Percentiles rank a stretch among this genome's conserved stretches.
Conservation (phyloP, 2,329 filamentous ascomycete genomes). For the Fusarium sp. region DNA sequence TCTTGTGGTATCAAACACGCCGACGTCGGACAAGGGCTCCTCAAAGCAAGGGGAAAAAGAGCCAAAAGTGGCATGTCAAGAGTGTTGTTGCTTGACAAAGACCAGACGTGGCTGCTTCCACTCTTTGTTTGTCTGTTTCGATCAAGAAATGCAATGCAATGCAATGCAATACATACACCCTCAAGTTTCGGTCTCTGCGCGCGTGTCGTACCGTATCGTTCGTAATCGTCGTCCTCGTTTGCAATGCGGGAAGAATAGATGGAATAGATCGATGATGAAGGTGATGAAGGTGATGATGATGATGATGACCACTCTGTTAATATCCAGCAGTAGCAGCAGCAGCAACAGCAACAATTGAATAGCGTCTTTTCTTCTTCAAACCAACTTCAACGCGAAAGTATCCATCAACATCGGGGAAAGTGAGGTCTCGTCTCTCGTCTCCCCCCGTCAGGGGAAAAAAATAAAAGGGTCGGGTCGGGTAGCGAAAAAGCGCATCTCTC, state of each 20-base stretch:
- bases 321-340: too few relatives aligned
- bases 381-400: too few relatives aligned
- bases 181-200: conserved; percentile 9
- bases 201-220: conserved; percentile 15
- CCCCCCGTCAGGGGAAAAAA: conserved; percentile 44
- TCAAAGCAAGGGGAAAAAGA: neutral
- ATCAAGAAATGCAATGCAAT: neutral
- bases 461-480: conserved; percentile 27
- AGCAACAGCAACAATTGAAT: too few relatives aligned
- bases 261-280: too few relatives aligned
- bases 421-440: conserved; percentile 15
- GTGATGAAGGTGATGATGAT: too few relatives aligned
- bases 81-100: conserved; percentile 3
- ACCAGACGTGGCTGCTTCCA: conserved; percentile 1
- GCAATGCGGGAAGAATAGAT: too few relatives aligned
- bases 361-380: too few relatives aligned
- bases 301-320: neutral
- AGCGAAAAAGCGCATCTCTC: conserved; percentile 19
- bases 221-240: conserved; percentile 15
- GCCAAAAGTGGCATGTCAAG: conserved; percentile 6
- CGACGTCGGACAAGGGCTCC: neutral
- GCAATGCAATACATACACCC: conserved; percentile 22
- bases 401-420: conserved; percentile 15
- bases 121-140: neutral
- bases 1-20: neutral